Conservation (phyloP, 1,139 yeast species). For the Debaryomycetaceae sp. region DNA sequence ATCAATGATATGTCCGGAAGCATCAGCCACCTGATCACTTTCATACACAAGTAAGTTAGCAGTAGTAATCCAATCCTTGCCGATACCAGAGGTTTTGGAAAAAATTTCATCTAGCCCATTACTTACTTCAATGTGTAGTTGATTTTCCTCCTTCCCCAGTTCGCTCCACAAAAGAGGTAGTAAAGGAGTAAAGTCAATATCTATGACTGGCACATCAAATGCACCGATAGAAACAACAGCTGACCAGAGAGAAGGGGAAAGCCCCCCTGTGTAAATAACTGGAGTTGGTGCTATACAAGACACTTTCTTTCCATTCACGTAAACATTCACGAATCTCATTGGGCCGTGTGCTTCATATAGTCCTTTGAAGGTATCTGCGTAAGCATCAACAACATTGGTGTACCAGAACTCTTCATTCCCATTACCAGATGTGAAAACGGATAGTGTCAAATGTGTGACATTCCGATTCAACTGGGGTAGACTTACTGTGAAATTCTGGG, state of each 20-base stretch:
- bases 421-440: slow-evolving; percentile 70
- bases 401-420: slow-evolving; percentile 86
- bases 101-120: slow-evolving; percentile 52
- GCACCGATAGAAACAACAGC: slow-evolving; percentile 73
- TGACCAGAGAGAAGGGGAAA: slow-evolving; percentile 74
- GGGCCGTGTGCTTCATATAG: slow-evolving; percentile 63
- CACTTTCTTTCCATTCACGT: slow-evolving; percentile 45
- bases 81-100: slow-evolving; percentile 27
- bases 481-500: slow-evolving; percentile 26
- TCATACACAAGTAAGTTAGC: slow-evolving; percentile 69
- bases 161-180: slow-evolving; percentile 60
- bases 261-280: slow-evolving; percentile 72
- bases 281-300: slow-evolving; percentile 56
- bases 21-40: slow-evolving; percentile 30
- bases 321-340: slow-evolving; percentile 51
- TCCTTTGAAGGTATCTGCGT: slow-evolving; percentile 31
- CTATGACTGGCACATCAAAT: slow-evolving; percentile 65
- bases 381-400: slow-evolving; percentile 54
- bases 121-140: slow-evolving; percentile 46
- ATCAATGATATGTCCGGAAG: slow-evolving; percentile 37
- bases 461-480: slow-evolving; percentile 44
- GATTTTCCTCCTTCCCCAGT: slow-evolving; percentile 15
- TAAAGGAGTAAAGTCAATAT: slow-evolving; percentile 63
- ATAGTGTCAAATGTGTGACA: slow-evolving; percentile 55
- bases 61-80: slow-evolving; percentile 66